A percentile compares a stretch with the other conserved stretches of the same genome.
These are phyloP conservation scores for Melampsora americana DNA, from an alignment of 1,284 basidiomycete species.

Conservation along the genomic window DNA sequence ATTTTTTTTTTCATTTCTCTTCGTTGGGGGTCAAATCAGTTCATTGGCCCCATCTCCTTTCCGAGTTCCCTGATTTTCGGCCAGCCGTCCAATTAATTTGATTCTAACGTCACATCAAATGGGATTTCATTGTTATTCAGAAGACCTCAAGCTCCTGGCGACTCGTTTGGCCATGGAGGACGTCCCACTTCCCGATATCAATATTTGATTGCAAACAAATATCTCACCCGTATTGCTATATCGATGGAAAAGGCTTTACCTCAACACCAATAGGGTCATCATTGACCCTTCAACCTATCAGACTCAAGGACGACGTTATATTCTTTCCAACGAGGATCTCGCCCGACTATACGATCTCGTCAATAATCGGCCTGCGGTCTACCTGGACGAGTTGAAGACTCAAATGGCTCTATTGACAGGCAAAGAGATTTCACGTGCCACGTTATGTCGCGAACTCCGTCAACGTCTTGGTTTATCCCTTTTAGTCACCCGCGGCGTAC, in stretches of 20 bases:
- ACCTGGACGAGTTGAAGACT: background rate
- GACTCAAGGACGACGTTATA: background rate
- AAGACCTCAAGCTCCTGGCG: background rate
- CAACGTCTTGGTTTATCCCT: background rate
- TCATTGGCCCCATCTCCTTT: too few species aligned
- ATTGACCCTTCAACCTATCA: background rate
- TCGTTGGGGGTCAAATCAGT: too few species aligned
- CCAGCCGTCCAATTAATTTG: too few species aligned
- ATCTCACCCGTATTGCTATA: background rate
- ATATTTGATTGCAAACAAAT: background rate
- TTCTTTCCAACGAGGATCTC: background rate
- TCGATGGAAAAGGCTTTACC: background rate
- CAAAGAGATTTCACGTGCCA: background rate
- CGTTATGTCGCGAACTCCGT: background rate
- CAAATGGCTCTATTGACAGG: background rate
- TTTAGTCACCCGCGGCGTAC: too few species aligned
- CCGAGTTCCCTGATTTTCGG: too few species aligned
- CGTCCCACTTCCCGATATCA: background rate
- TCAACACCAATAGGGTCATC: background rate
- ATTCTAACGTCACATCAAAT: too few species aligned
- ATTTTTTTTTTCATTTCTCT: too few species aligned
- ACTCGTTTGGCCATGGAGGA: background rate
- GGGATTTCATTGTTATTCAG: too few species aligned
- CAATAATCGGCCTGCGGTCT: background rate
- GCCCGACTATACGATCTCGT: background rate